Evolutionary conservation across 768 basidiomycete species (phyloP).

Genomic region (Cystobasidium ongulense): DNA sequence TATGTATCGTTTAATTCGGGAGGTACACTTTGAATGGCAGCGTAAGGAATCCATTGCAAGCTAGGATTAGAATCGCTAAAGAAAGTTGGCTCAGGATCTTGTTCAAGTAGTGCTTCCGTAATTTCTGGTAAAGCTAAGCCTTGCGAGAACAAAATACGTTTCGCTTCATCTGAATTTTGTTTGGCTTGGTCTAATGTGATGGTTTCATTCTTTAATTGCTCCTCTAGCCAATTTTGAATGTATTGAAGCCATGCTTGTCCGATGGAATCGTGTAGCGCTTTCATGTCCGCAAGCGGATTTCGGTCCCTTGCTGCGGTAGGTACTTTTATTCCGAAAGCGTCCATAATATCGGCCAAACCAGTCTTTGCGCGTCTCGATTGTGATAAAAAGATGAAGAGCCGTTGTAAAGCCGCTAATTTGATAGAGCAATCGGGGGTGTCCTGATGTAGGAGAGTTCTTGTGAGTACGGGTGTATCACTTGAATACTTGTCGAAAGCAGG

Average conservation of each 20-base stretch:
- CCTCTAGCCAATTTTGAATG: background rate
- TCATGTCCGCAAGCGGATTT: constrained; percentile 7
- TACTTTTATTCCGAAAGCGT: background rate
- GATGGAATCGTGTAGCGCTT: constrained; percentile 1
- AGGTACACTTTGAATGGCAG: background rate
- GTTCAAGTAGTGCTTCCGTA: background rate
- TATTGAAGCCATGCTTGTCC: background rate
- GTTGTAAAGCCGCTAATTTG: constrained; percentile 15
- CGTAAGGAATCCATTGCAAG: background rate
- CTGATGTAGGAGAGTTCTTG: background rate
- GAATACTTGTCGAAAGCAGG: background rate
- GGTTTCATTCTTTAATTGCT: background rate
- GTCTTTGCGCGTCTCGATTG: background rate
- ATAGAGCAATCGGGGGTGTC: background rate
- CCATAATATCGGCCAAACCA: background rate
- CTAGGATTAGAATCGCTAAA: background rate
- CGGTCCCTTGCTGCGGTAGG: background rate
- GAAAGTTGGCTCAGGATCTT: background rate
- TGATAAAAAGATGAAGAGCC: constrained; percentile 7
- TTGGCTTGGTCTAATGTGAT: background rate
- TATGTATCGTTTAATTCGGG: constrained; percentile 24
- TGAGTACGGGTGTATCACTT: background rate
- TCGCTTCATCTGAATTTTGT: background rate
- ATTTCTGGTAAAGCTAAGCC: background rate
- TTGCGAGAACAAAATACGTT: background rate